These are phyloP conservation scores for Jatropha podagrica DNA, from an alignment of 441 rosid genomes.

Conservation along the genomic window DNA sequence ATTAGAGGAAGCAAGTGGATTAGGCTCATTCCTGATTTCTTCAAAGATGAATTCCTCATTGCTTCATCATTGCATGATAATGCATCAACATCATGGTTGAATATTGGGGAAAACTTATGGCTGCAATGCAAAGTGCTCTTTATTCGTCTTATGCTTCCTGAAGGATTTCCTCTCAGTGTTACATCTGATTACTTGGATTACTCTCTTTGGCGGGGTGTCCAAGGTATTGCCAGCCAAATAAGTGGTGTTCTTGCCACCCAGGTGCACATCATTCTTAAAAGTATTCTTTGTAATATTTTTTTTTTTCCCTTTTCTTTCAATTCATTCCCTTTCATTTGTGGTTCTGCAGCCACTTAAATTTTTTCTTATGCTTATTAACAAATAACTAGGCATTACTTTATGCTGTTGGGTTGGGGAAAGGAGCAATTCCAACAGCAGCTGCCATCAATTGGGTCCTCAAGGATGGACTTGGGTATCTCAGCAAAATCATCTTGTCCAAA, in stretches of 20 bases:
- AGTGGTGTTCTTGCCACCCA: conserved; percentile 95
- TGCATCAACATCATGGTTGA: conserved; percentile 29
- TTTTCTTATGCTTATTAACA: neutral
- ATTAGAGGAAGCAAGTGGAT: conserved; percentile 73
- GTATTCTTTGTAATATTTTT: neutral
- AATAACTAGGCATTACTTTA: conserved; percentile 73
- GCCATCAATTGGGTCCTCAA: conserved; percentile 96
- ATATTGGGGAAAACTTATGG: conserved; percentile 39
- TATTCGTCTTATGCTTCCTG: conserved; percentile 69
- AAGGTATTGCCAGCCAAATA: conserved; percentile 90
- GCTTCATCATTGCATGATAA: conserved; percentile 23
- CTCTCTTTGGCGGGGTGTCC: conserved; percentile 94
- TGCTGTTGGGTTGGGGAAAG: conserved; percentile 96
- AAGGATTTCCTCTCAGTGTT: conserved; percentile 83
- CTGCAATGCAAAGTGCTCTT: conserved; percentile 46
- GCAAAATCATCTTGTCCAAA: conserved; percentile 85
- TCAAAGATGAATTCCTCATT: conserved; percentile 51
- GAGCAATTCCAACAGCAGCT: conserved; percentile 96
- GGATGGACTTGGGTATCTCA: conserved; percentile 95
- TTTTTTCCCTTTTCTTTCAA: neutral
- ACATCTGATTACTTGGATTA: conserved; percentile 85
- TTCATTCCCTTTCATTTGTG: neutral
- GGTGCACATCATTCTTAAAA: conserved; percentile 34
- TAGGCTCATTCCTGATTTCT: conserved; percentile 51
- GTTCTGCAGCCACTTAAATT: neutral